phyloP scores from a whole-genome alignment of 176 grass and related monocot genomes.

The Lolium multiflorum region DNA sequence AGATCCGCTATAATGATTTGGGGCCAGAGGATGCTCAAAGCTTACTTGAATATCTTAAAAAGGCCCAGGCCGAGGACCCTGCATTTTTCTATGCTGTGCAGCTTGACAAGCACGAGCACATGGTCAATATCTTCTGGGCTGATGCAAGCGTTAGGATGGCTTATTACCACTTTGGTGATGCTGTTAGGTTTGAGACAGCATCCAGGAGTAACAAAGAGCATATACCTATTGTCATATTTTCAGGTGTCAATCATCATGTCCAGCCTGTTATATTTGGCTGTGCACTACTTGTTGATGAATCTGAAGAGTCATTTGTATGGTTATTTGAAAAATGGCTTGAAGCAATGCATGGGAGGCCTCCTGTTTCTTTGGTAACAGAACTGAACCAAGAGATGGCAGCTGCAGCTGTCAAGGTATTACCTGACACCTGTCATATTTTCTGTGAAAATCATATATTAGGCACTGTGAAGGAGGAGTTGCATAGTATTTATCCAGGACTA shows the following conservation, averaged over 20 bases:
- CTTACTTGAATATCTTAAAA: conserved; percentile 84
- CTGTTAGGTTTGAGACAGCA: conserved; percentile 35
- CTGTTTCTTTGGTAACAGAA: conserved; percentile 81
- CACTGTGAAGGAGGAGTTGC: conserved; percentile 64
- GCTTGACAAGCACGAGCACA: conserved; percentile 61
- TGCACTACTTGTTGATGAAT: conserved; percentile 81
- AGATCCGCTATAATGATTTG: conserved; percentile 81
- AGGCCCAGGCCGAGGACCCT: conserved; percentile 64
- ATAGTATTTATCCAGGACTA: conserved; percentile 50
- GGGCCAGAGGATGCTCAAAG: conserved; percentile 81
- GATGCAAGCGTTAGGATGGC: conserved; percentile 83
- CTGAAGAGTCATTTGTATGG: conserved; percentile 87
- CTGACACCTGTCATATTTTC: conserved; percentile 71
- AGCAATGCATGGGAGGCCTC: conserved; percentile 71
- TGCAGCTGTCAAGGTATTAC: conserved; percentile 69
- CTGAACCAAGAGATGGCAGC: conserved; percentile 64
- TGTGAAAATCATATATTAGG: conserved; percentile 78
- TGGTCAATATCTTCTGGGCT: conserved; percentile 90
- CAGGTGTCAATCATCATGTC: conserved; percentile 89
- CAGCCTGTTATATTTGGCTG: conserved; percentile 90
- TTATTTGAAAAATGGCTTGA: conserved; percentile 92
- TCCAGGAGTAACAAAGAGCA: conserved; percentile 49
- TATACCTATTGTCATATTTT: conserved; percentile 90
- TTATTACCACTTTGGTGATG: conserved; percentile 89
- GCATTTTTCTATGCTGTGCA: conserved; percentile 86